These are phyloP conservation scores for Trametes meyenii DNA, from an alignment of 768 basidiomycete species.

Conservation along the genomic window DNA sequence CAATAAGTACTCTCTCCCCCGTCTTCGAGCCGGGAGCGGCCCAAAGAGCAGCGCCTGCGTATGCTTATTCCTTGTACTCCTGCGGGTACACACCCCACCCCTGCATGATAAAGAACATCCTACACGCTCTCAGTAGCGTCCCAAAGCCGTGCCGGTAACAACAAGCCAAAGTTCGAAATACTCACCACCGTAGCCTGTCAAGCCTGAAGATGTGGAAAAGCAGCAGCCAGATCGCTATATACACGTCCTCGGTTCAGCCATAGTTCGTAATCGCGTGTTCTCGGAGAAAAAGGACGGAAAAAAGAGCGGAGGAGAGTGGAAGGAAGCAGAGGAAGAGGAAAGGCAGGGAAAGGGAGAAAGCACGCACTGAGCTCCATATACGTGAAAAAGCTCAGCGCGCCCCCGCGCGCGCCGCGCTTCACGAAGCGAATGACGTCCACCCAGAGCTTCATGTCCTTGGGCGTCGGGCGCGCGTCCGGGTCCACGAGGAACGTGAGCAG, in stretches of 20 bases:
- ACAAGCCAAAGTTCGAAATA: no score
- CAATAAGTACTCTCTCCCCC: no score
- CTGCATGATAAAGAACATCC: conserved; percentile 52
- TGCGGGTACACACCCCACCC: conserved; percentile 47
- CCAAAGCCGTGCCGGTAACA: no score
- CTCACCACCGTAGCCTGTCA: conserved; percentile 47
- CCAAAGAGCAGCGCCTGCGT: no score
- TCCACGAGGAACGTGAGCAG: conserved; percentile 53
- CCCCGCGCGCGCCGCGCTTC: conserved; percentile 50
- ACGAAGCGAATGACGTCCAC: conserved; percentile 55
- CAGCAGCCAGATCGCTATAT: conserved; percentile 44
- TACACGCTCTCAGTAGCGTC: no score
- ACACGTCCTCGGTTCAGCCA: no score
- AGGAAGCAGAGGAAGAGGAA: not conserved
- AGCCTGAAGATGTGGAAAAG: conserved; percentile 50
- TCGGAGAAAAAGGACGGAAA: no score
- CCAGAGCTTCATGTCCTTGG: conserved; percentile 59
- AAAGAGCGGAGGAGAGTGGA: not conserved
- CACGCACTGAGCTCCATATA: conserved; percentile 56
- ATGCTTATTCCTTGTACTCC: conserved; percentile 9
- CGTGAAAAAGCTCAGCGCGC: conserved; percentile 57
- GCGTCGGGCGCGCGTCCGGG: conserved; percentile 43
- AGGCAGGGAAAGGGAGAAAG: not conserved
- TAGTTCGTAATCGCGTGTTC: no score
- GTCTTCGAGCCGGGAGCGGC: no score